These are phyloP conservation scores for Penicillium psychrofluorescens DNA, from an alignment of 495 filamentous ascomycete species.

Conservation along the genomic window DNA sequence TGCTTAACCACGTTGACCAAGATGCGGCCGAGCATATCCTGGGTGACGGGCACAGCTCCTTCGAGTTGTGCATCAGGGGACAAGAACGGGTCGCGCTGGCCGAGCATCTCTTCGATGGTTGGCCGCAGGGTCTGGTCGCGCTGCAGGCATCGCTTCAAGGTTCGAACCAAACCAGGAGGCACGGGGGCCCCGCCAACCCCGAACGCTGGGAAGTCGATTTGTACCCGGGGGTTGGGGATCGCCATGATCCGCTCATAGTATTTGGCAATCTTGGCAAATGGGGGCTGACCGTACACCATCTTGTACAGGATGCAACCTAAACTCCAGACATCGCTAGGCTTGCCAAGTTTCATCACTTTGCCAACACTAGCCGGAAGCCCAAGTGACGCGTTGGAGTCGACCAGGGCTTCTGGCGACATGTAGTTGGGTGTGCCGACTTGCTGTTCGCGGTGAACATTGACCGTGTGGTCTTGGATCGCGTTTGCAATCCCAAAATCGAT, in stretches of 20 bases:
- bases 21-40: constrained; percentile 70
- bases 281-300: constrained; percentile 89
- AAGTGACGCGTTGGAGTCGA: constrained; percentile 71
- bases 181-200: constrained; percentile 70
- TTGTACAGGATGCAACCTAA: constrained; percentile 95
- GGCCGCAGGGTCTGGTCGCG: constrained; percentile 72
- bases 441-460: constrained; percentile 93
- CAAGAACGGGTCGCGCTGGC: constrained; percentile 67
- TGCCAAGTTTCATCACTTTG: constrained; percentile 90
- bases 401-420: constrained; percentile 91
- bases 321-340: constrained; percentile 93
- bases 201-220: constrained; percentile 70
- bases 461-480: constrained; percentile 91
- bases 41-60: constrained; percentile 62
- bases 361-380: constrained; percentile 50
- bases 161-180: constrained; percentile 61
- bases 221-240: constrained; percentile 81
- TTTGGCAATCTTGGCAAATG: constrained; percentile 86
- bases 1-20: constrained; percentile 70
- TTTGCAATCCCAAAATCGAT: constrained; percentile 98
- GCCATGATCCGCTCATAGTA: constrained; percentile 68
- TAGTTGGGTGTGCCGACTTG: constrained; percentile 97
- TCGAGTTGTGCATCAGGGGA: constrained; percentile 62
- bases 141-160: constrained; percentile 71
- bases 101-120: constrained; percentile 68